Base-by-base conservation (phyloP, 2,329 filamentous ascomycete genomes). In the Thermothelomyces thermophilus region DNA sequence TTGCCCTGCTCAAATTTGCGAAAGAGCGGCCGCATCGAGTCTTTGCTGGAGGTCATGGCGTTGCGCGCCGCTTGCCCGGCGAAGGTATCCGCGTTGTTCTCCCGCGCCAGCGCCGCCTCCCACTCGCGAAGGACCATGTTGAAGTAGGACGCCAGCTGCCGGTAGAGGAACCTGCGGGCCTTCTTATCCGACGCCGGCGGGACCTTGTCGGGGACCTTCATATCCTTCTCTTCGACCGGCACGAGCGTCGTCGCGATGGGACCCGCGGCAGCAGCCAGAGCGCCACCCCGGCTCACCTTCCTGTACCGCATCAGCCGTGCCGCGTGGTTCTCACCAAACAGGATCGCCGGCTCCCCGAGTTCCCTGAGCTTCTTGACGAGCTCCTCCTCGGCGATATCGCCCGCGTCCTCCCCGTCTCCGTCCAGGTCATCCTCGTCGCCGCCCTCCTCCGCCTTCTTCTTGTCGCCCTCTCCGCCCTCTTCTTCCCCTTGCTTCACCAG, bases 71-170 rank as follows among this genome's bases (percentile, higher is more conserved):
- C 81, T 62, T 88, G 89, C 60, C 90, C 89, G 17, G 87, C 82
- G 57, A 83, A 85, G 24, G 87, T 90, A 47, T 82, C 76, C 24
- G 67, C 66, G 59, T 68, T 72, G 63, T 79, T 72, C 53, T 83
- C 80, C 59, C 86, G 81, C 5, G 80, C 80, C 60, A 98, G 79
- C 5, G 90, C 90, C 35, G 72, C 64, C 60, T 90, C 82, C 85
- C 94, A 98, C 66, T 94, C 91, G 39, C 76, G 79, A 51, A 98
- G 73, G n/a, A 98, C 82, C 82, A 98, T 89, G 46, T 87, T 94
- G 71, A 98, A 97, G 73, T 96, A 98, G 42, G 87, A 93, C 17
- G 87, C 87, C 49, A 98, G 75, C 68, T 98, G 91, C 10, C 91
- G 78, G 71, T 86, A 91, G 35, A 98, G 72, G 67, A 86, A 90